A percentile compares a stretch with the other conserved stretches of the same genome.
phyloP scores from a whole-genome alignment of 2,329 filamentous ascomycete species.

The Albifimbria verrucaria region DNA sequence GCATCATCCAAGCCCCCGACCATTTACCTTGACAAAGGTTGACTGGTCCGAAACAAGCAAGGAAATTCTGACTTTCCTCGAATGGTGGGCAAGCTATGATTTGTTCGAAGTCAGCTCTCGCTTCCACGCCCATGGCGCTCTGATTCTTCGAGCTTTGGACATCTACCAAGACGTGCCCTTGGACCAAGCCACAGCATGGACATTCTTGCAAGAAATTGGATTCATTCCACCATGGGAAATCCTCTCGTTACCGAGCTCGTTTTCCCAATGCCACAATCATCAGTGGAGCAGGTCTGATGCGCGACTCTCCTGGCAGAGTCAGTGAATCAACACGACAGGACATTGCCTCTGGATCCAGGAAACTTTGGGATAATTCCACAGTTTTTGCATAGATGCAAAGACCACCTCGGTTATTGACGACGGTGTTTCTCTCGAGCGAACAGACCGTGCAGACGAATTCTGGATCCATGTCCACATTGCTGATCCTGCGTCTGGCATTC shows the following conservation, averaged over 20 bases:
- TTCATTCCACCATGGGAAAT: constrained; percentile 70
- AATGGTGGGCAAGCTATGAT: constrained; percentile 61
- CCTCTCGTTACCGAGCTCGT: constrained; percentile 56
- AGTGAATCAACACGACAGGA: constrained; percentile 38
- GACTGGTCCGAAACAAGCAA: constrained; percentile 29
- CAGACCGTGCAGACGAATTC: constrained; percentile 49
- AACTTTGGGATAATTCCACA: constrained; percentile 53
- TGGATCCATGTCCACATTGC: constrained; percentile 80
- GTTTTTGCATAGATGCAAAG: constrained; percentile 73
- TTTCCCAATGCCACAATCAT: constrained; percentile 46
- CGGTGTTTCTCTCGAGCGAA: constrained; percentile 67
- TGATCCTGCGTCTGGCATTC: constrained; percentile 70
- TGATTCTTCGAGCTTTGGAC: constrained; percentile 58
- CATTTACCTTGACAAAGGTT: constrained; percentile 13
- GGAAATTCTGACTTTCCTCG: constrained; percentile 64
- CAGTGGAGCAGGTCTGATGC: constrained; percentile 38
- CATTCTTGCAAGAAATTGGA: constrained; percentile 74
- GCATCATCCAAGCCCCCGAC: constrained; percentile 33
- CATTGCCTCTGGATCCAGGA: constrained; percentile 47
- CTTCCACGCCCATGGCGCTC: constrained; percentile 59
- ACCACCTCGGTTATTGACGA: constrained; percentile 73
- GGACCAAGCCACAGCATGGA: constrained; percentile 48
- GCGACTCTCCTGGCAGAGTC: constrained; percentile 26
- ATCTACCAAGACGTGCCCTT: constrained; percentile 51
- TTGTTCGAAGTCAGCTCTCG: constrained; percentile 50